Conservation (phyloP, 2,329 filamentous ascomycete species). For the Aspergillus unguis region DNA sequence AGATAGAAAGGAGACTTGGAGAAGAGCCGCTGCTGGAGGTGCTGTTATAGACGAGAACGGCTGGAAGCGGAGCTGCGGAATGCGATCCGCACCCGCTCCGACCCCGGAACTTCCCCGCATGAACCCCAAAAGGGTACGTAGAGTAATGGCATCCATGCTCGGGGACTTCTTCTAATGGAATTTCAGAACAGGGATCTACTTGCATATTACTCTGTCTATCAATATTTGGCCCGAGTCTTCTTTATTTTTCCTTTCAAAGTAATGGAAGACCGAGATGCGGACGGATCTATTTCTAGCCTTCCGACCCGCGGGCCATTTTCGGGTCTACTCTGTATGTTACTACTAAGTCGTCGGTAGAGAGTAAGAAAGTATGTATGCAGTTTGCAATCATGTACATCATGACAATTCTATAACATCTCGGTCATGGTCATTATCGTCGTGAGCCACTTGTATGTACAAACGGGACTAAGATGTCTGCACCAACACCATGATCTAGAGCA, state of each 20-base stretch:
- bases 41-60: conserved; percentile 5
- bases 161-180: no score
- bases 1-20: neutral
- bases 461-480: conserved; percentile 2
- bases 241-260: no score
- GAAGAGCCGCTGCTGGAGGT: neutral
- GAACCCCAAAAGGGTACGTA: no score
- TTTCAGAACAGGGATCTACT: no score
- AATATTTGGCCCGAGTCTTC: no score
- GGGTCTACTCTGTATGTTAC: neutral
- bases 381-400: neutral
- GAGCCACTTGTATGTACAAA: conserved; percentile 14
- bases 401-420: conserved; percentile 4
- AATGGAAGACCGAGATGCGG: conserved; percentile 2
- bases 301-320: conserved; percentile 19
- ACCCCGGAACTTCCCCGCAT: conserved; percentile 22
- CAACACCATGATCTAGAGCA: neutral
- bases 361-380: neutral
- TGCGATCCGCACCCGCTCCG: conserved; percentile 10
- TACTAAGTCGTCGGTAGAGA: neutral
- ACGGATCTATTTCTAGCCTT: conserved; percentile 6
- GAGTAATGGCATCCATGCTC: no score
- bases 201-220: no score
- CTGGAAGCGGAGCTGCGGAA: conserved; percentile 23
- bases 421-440: conserved; percentile 11